A percentile compares a stretch with the other conserved stretches of the same genome.
These are phyloP conservation scores for Cenchrus fungigraminus DNA, from an alignment of 176 grass and related monocot species.

Conservation along the genomic window DNA sequence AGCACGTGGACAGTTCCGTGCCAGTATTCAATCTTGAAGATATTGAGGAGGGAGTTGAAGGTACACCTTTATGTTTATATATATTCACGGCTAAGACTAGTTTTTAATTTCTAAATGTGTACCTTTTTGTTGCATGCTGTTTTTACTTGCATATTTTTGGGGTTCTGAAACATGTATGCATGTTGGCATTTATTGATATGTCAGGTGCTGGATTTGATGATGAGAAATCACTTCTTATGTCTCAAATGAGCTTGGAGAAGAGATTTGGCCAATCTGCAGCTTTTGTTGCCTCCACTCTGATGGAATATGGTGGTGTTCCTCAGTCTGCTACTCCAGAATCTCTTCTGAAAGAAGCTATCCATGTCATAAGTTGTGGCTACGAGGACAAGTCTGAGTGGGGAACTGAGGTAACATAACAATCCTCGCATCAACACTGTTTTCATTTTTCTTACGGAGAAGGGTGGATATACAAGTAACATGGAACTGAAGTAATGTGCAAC, in stretches of 20 bases:
- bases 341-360: constrained; percentile 99
- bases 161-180: constrained; percentile 26
- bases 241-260: constrained; percentile 99
- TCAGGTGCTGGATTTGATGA: constrained; percentile 98
- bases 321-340: constrained; percentile 98
- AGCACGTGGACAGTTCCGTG: constrained; percentile 90
- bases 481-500: not conserved
- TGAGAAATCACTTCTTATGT: constrained; percentile 99
- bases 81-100: not conserved
- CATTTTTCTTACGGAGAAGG: constrained; percentile 2
- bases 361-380: constrained; percentile 99
- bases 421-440: not conserved
- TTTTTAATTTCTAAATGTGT: not conserved
- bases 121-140: constrained; percentile 1
- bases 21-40: constrained; percentile 99
- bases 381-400: constrained; percentile 99
- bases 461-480: not conserved
- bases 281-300: constrained; percentile 96
- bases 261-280: constrained; percentile 94
- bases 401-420: constrained; percentile 73
- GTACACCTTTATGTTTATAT: constrained; percentile 53
- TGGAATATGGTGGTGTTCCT: constrained; percentile 99
- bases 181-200: constrained; percentile 36
- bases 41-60: constrained; percentile 99
- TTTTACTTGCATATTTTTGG: not conserved